phyloP scores from a whole-genome alignment of 2,329 filamentous ascomycete genomes.

The Aureobasidium melanogenum region DNA sequence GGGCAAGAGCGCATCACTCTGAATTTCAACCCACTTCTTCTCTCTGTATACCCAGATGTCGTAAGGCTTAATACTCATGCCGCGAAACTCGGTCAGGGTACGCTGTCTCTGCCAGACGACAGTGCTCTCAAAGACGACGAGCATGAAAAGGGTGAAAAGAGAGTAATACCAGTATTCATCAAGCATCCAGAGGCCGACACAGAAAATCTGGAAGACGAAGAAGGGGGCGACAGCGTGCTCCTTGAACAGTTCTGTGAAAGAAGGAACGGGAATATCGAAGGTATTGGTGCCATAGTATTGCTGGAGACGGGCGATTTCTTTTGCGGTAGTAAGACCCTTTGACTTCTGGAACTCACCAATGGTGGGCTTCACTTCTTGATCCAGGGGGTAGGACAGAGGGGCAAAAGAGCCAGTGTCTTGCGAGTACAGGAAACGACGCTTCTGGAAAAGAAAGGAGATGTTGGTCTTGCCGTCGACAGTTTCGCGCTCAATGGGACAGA shows the following conservation, averaged over 20 bases:
- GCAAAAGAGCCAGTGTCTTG: constrained; percentile 64
- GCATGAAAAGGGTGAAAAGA: constrained; percentile 96
- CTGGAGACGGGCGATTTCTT: constrained; percentile 71
- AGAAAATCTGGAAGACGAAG: constrained; percentile 99
- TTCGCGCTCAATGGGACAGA: constrained; percentile 72
- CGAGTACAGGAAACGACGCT: constrained; percentile 87
- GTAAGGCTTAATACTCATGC: constrained; percentile 99
- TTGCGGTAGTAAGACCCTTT: constrained; percentile 61
- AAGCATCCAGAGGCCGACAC: constrained; percentile 94
- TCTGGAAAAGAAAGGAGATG: constrained; percentile 91
- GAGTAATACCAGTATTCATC: constrained; percentile 99
- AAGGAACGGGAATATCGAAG: constrained; percentile 95
- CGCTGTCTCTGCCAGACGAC: constrained; percentile 98
- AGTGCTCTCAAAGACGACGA: constrained; percentile 93
- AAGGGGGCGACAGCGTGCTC: constrained; percentile 98
- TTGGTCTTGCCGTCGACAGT: constrained; percentile 66
- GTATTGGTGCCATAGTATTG: constrained; percentile 94
- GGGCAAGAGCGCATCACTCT: constrained; percentile 84
- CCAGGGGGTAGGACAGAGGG: constrained; percentile 74
- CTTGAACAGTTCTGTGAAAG: constrained; percentile 91
- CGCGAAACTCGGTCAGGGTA: constrained; percentile 90
- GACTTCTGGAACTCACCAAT: constrained; percentile 72
- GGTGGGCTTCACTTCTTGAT: constrained; percentile 71
- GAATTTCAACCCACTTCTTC: constrained; percentile 78
- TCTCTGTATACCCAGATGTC: constrained; percentile 84